These are phyloP conservation scores for Emergomyces orientalis DNA, from an alignment of 2,329 filamentous ascomycete species.

Conservation along the genomic window DNA sequence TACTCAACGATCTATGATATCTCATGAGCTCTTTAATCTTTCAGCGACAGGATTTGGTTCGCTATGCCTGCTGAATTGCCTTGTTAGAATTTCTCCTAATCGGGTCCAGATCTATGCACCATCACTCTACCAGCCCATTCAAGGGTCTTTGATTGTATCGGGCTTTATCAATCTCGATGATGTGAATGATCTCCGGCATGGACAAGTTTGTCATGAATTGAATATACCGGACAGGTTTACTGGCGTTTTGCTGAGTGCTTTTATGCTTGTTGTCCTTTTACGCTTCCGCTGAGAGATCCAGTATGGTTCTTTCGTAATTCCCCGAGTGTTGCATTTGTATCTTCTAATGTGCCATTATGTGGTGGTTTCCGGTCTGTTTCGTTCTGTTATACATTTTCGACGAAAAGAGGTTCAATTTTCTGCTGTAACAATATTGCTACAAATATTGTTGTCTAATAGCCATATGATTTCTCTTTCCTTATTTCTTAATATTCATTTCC, in stretches of 20 bases:
- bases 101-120: not conserved
- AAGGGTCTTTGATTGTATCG: not conserved
- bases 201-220: not conserved
- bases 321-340: not conserved
- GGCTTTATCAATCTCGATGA: not conserved
- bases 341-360: not conserved
- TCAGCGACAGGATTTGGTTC: not conserved
- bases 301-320: too few species aligned
- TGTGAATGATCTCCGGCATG: not conserved
- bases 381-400: not conserved
- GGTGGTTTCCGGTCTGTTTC: not conserved
- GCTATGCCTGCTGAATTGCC: not conserved
- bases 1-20: not conserved
- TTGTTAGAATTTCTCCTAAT: not conserved
- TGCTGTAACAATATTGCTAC: not conserved
- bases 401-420: not conserved
- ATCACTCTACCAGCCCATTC: not conserved
- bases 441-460: not conserved
- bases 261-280: not conserved
- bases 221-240: not conserved
- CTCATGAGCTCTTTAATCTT: not conserved
- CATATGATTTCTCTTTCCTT: not conserved
- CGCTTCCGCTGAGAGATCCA: not conserved
- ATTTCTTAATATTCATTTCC: not conserved
- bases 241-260: not conserved